Evolutionary conservation across 139 green algal species (phyloP).

Genomic region (Desmodesmus armatus): DNA sequence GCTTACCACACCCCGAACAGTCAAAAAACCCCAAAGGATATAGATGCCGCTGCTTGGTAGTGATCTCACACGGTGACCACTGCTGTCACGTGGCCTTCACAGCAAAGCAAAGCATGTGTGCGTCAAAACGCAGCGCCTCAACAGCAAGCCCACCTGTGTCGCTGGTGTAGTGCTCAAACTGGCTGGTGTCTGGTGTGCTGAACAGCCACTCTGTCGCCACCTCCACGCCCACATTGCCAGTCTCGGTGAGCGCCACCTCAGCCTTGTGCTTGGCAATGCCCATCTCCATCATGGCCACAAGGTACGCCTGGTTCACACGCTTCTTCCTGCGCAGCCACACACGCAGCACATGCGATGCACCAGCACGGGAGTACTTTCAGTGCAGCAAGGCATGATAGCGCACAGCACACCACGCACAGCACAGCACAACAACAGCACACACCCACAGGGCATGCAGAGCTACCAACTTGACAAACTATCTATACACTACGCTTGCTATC

Average conservation of each 20-base stretch:
- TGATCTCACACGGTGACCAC: too few relatives aligned
- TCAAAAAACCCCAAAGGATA: too few relatives aligned
- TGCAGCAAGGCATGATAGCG: neutral
- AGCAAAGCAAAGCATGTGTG: too few relatives aligned
- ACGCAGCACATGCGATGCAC: neutral
- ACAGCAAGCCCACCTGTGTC: slow-evolving; percentile 40
- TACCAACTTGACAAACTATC: too few relatives aligned
- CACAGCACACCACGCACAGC: neutral
- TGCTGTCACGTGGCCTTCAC: too few relatives aligned
- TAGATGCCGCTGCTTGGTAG: too few relatives aligned
- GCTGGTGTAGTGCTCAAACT: slow-evolving; percentile 44
- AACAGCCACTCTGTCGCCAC: slow-evolving; percentile 93
- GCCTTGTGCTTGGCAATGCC: slow-evolving; percentile 80
- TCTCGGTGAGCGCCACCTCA: slow-evolving; percentile 81
- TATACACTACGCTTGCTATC: too few relatives aligned
- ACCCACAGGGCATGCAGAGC: too few relatives aligned
- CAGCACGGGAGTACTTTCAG: neutral
- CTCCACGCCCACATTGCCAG: slow-evolving; percentile 90
- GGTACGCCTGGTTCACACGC: slow-evolving; percentile 80
- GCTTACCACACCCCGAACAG: too few relatives aligned
- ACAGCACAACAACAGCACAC: neutral
- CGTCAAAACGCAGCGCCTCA: too few relatives aligned
- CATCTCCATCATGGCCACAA: slow-evolving; percentile 90
- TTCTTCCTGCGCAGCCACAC: slow-evolving; percentile 42
- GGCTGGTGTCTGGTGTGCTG: slow-evolving; percentile 35